Evolutionary conservation across 2,329 filamentous ascomycete species (phyloP).

Genomic region (Juglanconis sp.): DNA sequence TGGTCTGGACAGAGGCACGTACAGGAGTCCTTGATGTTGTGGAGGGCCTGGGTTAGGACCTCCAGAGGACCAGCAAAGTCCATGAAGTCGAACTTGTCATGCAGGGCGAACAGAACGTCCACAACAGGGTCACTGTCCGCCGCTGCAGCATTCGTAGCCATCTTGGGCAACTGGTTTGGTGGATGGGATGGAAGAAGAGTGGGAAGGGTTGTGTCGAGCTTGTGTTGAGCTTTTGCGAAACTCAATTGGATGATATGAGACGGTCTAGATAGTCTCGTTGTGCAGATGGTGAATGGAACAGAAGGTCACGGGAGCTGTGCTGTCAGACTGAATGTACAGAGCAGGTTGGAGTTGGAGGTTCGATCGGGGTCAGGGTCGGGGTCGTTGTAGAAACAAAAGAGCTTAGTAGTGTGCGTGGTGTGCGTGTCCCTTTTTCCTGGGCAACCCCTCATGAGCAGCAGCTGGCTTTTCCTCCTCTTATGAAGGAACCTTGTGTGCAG

Average conservation of each 20-base stretch:
- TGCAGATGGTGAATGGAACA: not conserved
- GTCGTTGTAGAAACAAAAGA: not conserved
- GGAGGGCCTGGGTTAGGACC: conserved; percentile 47
- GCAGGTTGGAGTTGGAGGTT: not conserved
- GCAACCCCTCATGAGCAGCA: too few relatives aligned
- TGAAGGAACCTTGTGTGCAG: too few relatives aligned
- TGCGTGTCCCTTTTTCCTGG: not conserved
- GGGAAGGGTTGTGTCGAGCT: not conserved
- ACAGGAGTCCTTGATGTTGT: conserved; percentile 53
- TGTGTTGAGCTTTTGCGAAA: conserved; percentile 1
- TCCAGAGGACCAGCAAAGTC: conserved; percentile 57
- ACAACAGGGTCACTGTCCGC: conserved; percentile 51
- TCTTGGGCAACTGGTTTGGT: conserved; percentile 38
- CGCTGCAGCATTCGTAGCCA: conserved; percentile 58
- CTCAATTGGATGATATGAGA: conserved; percentile 13
- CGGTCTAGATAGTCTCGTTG: conserved; percentile 5
- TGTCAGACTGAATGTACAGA: not conserved
- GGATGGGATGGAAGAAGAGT: conserved; percentile 1
- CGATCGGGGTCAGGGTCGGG: not conserved
- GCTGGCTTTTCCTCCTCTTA: too few relatives aligned
- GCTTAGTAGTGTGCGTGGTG: conserved; percentile 2
- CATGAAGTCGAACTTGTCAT: conserved; percentile 57
- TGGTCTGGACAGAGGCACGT: conserved; percentile 27
- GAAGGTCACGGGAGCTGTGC: not conserved
- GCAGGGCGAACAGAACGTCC: conserved; percentile 58